These are phyloP conservation scores for Chimonanthus salicifolius DNA, from an alignment of 164 flowering plant species.

Conservation along the genomic window DNA sequence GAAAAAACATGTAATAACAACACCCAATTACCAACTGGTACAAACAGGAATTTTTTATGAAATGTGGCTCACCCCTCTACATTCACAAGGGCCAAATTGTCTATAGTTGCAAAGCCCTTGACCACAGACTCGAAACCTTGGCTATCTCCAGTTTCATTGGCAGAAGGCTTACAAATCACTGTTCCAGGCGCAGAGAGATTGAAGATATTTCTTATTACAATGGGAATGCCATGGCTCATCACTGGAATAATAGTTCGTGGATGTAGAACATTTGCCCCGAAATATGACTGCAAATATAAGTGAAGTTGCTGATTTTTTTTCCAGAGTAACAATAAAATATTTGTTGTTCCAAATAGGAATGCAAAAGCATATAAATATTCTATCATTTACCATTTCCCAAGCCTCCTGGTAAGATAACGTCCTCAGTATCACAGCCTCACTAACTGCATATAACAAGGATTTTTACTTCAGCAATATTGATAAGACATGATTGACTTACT, in stretches of 20 bases:
- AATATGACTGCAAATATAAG: slow-evolving; percentile 73
- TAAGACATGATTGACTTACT: neutral
- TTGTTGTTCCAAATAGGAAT: neutral
- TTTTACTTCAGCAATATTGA: neutral
- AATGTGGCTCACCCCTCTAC: slow-evolving; percentile 83
- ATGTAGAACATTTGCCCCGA: slow-evolving; percentile 98
- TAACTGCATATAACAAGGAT: slow-evolving; percentile 49
- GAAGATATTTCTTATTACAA: slow-evolving; percentile 87
- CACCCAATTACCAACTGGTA: neutral
- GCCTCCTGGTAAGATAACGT: slow-evolving; percentile 95
- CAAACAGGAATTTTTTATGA: neutral
- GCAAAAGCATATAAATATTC: neutral
- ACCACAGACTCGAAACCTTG: slow-evolving; percentile 50
- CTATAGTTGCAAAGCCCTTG: slow-evolving; percentile 98
- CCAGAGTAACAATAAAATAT: neutral
- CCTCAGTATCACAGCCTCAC: slow-evolving; percentile 84
- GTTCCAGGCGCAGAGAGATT: slow-evolving; percentile 92
- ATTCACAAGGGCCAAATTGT: slow-evolving; percentile 92
- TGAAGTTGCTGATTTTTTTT: neutral
- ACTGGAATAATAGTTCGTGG: slow-evolving; percentile 98
- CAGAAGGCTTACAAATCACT: slow-evolving; percentile 55
- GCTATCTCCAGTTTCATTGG: slow-evolving; percentile 35
- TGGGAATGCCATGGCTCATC: slow-evolving; percentile 92
- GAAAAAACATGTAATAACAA: neutral
- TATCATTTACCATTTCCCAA: slow-evolving; percentile 87